Conservation (phyloP, 1,284 basidiomycete species). For the Cutaneotrichosporon dermatis region DNA sequence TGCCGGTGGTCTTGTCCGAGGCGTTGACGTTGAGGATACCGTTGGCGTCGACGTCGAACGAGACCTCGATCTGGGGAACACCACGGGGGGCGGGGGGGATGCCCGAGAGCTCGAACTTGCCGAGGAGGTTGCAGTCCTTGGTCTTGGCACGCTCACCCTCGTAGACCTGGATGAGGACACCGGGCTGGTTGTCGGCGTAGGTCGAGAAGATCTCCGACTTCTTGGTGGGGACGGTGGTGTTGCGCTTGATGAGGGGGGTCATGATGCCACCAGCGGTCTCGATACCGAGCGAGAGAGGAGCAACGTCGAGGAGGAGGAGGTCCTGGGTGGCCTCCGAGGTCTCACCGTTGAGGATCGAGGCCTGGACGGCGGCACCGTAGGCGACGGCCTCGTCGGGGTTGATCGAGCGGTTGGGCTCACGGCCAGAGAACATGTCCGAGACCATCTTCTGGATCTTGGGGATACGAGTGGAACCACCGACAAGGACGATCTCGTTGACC, state of each 20-base stretch:
- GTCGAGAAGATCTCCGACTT: slow-evolving; percentile 99
- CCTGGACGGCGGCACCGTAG: slow-evolving; percentile 96
- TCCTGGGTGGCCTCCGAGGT: slow-evolving; percentile 61
- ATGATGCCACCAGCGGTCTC: slow-evolving; percentile 98
- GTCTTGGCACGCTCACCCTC: slow-evolving; percentile 99
- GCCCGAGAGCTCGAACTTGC: slow-evolving; percentile 97
- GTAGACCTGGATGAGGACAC: slow-evolving; percentile 97
- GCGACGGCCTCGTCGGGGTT: slow-evolving; percentile 95
- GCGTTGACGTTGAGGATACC: slow-evolving; percentile 92
- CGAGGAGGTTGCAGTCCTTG: slow-evolving; percentile 99
- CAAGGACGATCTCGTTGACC: slow-evolving; percentile 72
- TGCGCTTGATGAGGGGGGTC: slow-evolving; percentile 85
- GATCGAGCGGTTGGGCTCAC: slow-evolving; percentile 92
- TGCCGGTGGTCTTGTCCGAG: slow-evolving; percentile 95
- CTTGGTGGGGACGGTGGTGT: slow-evolving; percentile 97
- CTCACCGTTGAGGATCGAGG: slow-evolving; percentile 83
- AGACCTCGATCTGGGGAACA: slow-evolving; percentile 96
- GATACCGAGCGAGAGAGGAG: slow-evolving; percentile 62
- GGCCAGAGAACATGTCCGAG: slow-evolving; percentile 98
- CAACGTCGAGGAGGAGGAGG: slow-evolving; percentile 94
- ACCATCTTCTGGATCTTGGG: slow-evolving; percentile 97
- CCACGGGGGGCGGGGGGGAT: slow-evolving; percentile 98
- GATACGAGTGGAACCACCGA: slow-evolving; percentile 97
- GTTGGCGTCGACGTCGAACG: slow-evolving; percentile 98
- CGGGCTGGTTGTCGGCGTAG: slow-evolving; percentile 98